A percentile compares a stretch with the other conserved stretches of the same genome.
phyloP scores from a whole-genome alignment of 1,139 yeast genomes.

The Debaryomycetaceae sp. region DNA sequence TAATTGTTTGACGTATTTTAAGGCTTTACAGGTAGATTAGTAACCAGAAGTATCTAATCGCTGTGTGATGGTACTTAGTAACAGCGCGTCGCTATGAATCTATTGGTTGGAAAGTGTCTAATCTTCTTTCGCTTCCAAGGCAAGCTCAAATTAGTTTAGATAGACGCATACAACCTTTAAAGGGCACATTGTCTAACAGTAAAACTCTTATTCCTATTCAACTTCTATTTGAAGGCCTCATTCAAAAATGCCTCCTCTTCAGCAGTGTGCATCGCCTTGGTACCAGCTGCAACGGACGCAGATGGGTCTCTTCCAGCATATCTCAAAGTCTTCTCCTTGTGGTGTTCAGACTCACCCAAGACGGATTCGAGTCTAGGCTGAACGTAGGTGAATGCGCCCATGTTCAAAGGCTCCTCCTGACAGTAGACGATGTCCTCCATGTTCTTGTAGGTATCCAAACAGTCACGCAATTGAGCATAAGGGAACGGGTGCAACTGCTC shows the following conservation, averaged over 20 bases:
- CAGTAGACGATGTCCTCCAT: slow-evolving; percentile 90
- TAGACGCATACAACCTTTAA: neutral
- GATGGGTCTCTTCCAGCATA: slow-evolving; percentile 98
- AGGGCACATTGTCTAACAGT: neutral
- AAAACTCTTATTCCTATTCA: no score
- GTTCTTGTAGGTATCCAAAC: slow-evolving; percentile 75
- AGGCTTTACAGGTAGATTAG: no score
- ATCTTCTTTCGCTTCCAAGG: neutral
- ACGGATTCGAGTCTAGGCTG: slow-evolving; percentile 79
- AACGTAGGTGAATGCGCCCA: slow-evolving; percentile 82
- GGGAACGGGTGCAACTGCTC: slow-evolving; percentile 99
- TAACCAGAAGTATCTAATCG: no score
- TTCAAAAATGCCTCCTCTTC: slow-evolving; percentile 87
- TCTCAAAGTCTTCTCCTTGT: slow-evolving; percentile 57
- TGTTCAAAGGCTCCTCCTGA: slow-evolving; percentile 98
- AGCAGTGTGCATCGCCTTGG: slow-evolving; percentile 78
- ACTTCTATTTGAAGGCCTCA: slow-evolving; percentile 51
- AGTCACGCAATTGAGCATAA: slow-evolving; percentile 85
- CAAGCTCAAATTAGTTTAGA: neutral
- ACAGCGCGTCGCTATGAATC: no score
- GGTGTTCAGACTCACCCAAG: slow-evolving; percentile 67
- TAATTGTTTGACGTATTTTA: no score
- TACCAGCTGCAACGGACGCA: slow-evolving; percentile 98
- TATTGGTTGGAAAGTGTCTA: no score
- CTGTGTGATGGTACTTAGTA: no score